Percentiles rank a stretch among this genome's conserved stretches.
These are phyloP conservation scores for Gomphus bonarii DNA, from an alignment of 1,284 basidiomycete species.

Conservation along the genomic window DNA sequence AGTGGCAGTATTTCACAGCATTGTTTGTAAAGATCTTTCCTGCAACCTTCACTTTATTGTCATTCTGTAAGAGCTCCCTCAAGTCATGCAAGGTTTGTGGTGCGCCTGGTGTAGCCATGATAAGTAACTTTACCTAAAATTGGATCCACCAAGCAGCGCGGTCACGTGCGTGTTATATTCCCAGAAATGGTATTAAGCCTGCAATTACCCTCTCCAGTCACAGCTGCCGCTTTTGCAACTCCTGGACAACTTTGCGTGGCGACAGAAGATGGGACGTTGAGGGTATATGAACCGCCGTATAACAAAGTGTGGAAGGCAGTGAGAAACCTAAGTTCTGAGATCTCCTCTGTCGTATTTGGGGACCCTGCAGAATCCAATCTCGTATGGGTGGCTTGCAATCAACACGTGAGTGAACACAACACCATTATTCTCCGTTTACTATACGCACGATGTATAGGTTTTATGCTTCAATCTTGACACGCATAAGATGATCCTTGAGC, in stretches of 20 bases:
- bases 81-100: slow-evolving; percentile 54
- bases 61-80: slow-evolving; percentile 41
- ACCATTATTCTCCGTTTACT: background rate
- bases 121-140: slow-evolving; percentile 6
- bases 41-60: slow-evolving; percentile 88
- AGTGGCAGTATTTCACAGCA: background rate
- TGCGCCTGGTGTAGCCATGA: slow-evolving; percentile 31
- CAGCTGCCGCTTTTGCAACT: slow-evolving; percentile 1
- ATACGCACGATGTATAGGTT: slow-evolving; percentile 24
- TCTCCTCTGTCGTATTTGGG: slow-evolving; percentile 47
- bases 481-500: slow-evolving; percentile 32
- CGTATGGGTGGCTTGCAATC: slow-evolving; percentile 54
- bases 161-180: background rate
- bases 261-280: slow-evolving; percentile 58
- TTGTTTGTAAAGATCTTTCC: slow-evolving; percentile 37
- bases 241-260: slow-evolving; percentile 4
- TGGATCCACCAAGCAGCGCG: background rate
- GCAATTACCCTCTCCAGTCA: slow-evolving; percentile 3
- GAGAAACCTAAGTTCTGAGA: slow-evolving; percentile 41
- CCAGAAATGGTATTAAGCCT: background rate
- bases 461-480: slow-evolving; percentile 31
- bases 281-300: slow-evolving; percentile 51
- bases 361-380: slow-evolving; percentile 29
- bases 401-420: slow-evolving; percentile 30
- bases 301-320: slow-evolving; percentile 55